Evolutionary conservation across 2,329 filamentous ascomycete genomes (phyloP).

Genomic region (Diplodia corticola): DNA sequence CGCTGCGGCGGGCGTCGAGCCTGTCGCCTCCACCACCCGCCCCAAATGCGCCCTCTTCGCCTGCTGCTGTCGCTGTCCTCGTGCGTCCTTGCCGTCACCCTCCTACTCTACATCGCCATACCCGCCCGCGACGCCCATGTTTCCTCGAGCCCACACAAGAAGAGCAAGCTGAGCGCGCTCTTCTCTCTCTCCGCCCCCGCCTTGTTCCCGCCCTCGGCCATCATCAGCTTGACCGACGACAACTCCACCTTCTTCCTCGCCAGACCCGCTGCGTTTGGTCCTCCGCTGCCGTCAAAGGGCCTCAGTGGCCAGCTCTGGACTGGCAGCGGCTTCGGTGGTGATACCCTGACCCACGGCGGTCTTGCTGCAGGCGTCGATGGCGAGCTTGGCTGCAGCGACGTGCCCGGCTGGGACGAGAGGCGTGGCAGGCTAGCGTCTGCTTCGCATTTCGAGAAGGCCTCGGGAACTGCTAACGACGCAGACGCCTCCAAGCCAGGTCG

Average conservation of each 20-base stretch:
- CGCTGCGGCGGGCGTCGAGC: constrained; percentile 11
- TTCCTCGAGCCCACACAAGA: constrained; percentile 28
- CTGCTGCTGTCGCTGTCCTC: constrained; percentile 47
- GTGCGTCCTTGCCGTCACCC: constrained; percentile 44
- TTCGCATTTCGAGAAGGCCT: constrained; percentile 42
- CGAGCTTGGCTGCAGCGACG: constrained; percentile 92
- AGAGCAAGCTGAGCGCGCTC: constrained; percentile 41
- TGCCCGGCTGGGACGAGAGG: constrained; percentile 78
- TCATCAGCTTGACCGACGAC: constrained; percentile 95
- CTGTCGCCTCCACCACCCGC: constrained; percentile 5
- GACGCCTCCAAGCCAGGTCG: neutral
- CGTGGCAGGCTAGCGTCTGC: constrained; percentile 1
- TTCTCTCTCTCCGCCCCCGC: constrained; percentile 62
- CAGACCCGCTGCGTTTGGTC: constrained; percentile 89
- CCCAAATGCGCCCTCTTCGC: constrained; percentile 41
- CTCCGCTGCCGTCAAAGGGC: constrained; percentile 70
- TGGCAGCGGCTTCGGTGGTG: constrained; percentile 86
- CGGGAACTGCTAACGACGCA: constrained; percentile 3
- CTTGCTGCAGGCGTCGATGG: constrained; percentile 62
- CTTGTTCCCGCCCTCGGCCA: constrained; percentile 90
- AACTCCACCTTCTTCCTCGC: constrained; percentile 97
- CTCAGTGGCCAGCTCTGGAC: constrained; percentile 92
- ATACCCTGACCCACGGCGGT: constrained; percentile 61
- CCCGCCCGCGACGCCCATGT: constrained; percentile 16
- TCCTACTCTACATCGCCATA: constrained; percentile 46